These are phyloP conservation scores for Phyllostachys edulis DNA, from an alignment of 176 grass and related monocot species.

Conservation along the genomic window DNA sequence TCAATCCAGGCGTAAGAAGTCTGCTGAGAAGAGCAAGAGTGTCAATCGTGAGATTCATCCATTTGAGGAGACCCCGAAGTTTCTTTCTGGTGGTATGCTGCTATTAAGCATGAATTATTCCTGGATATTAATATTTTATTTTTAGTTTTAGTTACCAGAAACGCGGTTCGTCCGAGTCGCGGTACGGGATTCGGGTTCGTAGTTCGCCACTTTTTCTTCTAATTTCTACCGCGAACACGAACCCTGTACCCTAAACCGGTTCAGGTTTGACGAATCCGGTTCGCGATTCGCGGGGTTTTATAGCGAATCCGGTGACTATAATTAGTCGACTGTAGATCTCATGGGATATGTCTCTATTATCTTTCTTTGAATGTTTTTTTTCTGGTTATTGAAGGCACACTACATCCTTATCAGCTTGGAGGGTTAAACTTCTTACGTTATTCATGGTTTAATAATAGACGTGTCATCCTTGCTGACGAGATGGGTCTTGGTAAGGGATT, in stretches of 20 bases:
- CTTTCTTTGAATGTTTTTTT: slow-evolving; percentile 35
- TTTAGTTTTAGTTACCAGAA: neutral
- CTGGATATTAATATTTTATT: slow-evolving; percentile 28
- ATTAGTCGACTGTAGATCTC: slow-evolving; percentile 24
- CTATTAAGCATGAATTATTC: slow-evolving; percentile 31
- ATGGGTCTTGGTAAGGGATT: slow-evolving; percentile 95
- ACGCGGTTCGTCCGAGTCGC: no score
- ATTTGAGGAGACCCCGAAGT: slow-evolving; percentile 66
- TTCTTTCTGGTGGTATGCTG: slow-evolving; percentile 71
- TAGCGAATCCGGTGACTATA: no score
- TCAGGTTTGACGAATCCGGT: no score
- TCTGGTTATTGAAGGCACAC: slow-evolving; percentile 54
- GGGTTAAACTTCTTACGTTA: slow-evolving; percentile 88
- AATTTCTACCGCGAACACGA: no score
- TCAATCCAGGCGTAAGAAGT: slow-evolving; percentile 61
- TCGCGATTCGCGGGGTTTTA: no score
- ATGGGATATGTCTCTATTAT: neutral
- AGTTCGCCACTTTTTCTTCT: no score
- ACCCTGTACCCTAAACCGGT: no score
- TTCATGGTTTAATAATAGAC: slow-evolving; percentile 83
- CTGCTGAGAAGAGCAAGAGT: slow-evolving; percentile 52
- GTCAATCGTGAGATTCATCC: slow-evolving; percentile 24
- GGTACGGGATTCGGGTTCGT: no score
- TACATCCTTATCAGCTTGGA: slow-evolving; percentile 97
- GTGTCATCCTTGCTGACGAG: slow-evolving; percentile 97